Evolutionary conservation across 495 filamentous ascomycete species (phyloP).

Genomic region (Coniosporium apollinis): DNA sequence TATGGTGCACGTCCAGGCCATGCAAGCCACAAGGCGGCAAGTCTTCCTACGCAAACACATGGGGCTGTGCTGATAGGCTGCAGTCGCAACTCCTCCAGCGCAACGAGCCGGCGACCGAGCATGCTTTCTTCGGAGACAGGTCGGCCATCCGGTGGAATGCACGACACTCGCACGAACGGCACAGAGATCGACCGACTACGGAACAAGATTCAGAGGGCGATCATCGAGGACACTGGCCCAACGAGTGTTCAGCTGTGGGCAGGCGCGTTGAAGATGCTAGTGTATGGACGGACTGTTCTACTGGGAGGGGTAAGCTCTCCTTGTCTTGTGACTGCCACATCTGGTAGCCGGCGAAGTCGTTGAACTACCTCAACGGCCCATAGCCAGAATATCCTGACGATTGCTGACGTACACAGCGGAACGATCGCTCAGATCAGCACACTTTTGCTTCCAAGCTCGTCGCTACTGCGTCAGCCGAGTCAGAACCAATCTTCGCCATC

Average conservation of each 20-base stretch:
- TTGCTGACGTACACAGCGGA: neutral
- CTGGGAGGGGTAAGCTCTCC: neutral
- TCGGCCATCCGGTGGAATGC: no score
- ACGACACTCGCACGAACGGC: conserved; percentile 3
- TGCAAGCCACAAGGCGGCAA: conserved; percentile 7
- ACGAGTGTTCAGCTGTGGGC: conserved; percentile 13
- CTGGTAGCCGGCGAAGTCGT: neutral
- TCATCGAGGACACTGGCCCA: conserved; percentile 8
- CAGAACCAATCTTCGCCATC: neutral
- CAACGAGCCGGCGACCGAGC: no score
- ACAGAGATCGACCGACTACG: conserved; percentile 13
- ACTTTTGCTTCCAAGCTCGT: neutral
- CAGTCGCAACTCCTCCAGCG: no score
- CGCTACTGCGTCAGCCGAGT: neutral
- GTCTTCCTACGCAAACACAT: conserved; percentile 2
- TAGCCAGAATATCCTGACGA: neutral
- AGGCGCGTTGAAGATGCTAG: conserved; percentile 7
- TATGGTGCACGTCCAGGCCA: conserved; percentile 1
- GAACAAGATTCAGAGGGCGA: conserved; percentile 13
- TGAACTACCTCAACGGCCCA: neutral
- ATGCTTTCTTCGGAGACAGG: no score
- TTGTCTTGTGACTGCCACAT: neutral
- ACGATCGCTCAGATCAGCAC: neutral
- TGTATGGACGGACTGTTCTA: conserved; percentile 1
- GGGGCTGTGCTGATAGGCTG: no score